Conservation (phyloP, 768 basidiomycete species). For the Pleurotus sapidus region DNA sequence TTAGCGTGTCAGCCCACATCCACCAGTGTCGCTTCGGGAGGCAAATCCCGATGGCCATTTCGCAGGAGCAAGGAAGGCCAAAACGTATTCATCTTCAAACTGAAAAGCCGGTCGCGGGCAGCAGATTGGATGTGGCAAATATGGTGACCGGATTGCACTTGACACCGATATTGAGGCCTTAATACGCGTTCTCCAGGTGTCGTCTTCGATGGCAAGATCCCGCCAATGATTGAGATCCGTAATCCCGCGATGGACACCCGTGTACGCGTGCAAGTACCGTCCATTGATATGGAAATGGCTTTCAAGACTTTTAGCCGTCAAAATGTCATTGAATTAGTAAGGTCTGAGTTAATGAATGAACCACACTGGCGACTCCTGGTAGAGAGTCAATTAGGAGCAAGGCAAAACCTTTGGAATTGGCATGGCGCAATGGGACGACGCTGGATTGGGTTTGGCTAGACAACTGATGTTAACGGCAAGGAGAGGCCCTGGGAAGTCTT, state of each 20-base stretch:
- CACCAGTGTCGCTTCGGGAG: slow-evolving; percentile 27
- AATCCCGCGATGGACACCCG: slow-evolving; percentile 66
- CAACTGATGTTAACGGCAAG: slow-evolving; percentile 60
- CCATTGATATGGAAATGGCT: slow-evolving; percentile 27
- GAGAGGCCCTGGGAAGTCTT: slow-evolving; percentile 70
- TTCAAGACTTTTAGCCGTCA: slow-evolving; percentile 54
- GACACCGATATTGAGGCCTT: background rate
- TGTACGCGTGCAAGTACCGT: slow-evolving; percentile 69
- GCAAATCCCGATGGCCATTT: slow-evolving; percentile 47
- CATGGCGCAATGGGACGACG: slow-evolving; percentile 71
- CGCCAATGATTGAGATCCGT: slow-evolving; percentile 63
- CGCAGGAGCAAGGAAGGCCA: slow-evolving; percentile 60
- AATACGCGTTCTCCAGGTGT: slow-evolving; percentile 41
- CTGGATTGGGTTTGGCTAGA: slow-evolving; percentile 87
- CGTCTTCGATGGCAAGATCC: slow-evolving; percentile 74
- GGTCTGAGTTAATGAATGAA: slow-evolving; percentile 49
- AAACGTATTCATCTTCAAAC: slow-evolving; percentile 85
- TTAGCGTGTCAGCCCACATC: slow-evolving; percentile 62
- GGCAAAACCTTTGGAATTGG: slow-evolving; percentile 67
- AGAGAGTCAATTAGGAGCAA: slow-evolving; percentile 43
- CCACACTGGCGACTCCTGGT: slow-evolving; percentile 64
- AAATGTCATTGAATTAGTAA: slow-evolving; percentile 64
- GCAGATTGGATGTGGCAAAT: slow-evolving; percentile 90
- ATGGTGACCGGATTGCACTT: slow-evolving; percentile 44
- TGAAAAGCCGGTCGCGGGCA: slow-evolving; percentile 72